phyloP scores from a whole-genome alignment of 2,329 filamentous ascomycete species.

The Emergomyces orientalis region DNA sequence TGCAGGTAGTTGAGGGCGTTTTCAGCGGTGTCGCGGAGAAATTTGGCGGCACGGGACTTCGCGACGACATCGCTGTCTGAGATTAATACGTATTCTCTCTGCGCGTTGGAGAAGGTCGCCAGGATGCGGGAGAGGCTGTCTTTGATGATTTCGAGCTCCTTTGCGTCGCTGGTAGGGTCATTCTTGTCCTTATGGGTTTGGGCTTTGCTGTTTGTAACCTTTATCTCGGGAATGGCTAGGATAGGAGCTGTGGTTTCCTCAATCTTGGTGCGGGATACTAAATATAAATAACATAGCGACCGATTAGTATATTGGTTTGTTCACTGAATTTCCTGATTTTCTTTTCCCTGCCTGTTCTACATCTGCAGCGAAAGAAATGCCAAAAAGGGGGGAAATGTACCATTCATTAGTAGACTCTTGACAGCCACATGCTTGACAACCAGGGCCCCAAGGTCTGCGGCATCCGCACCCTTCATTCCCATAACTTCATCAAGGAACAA shows the following conservation, averaged over 20 bases:
- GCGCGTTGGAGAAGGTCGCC: constrained; percentile 28
- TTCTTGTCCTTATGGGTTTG: not conserved
- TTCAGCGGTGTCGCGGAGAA: constrained; percentile 38
- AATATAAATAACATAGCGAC: not conserved
- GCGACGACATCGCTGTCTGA: constrained; percentile 19
- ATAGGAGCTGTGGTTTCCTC: not conserved
- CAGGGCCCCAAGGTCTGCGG: constrained; percentile 18
- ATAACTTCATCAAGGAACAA: constrained; percentile 33
- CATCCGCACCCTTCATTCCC: constrained; percentile 20
- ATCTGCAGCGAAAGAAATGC: not conserved
- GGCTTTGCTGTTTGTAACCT: not conserved
- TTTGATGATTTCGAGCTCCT: constrained; percentile 8
- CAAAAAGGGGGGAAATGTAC: constrained; percentile 15
- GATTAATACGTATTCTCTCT: constrained; percentile 26
- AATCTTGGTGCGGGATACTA: not conserved
- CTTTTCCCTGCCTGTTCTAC: not conserved
- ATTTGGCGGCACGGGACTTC: constrained; percentile 26
- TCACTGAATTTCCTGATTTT: not conserved
- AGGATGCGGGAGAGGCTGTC: constrained; percentile 21
- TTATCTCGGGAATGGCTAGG: not conserved
- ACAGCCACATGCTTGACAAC: constrained; percentile 24
- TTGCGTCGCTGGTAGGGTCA: constrained; percentile 2
- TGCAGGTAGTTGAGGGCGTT: constrained; percentile 31
- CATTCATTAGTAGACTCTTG: constrained; percentile 19
- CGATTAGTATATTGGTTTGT: not conserved